Conservation (phyloP, 2,329 filamentous ascomycete genomes). For the Metarhizium anisopliae region DNA sequence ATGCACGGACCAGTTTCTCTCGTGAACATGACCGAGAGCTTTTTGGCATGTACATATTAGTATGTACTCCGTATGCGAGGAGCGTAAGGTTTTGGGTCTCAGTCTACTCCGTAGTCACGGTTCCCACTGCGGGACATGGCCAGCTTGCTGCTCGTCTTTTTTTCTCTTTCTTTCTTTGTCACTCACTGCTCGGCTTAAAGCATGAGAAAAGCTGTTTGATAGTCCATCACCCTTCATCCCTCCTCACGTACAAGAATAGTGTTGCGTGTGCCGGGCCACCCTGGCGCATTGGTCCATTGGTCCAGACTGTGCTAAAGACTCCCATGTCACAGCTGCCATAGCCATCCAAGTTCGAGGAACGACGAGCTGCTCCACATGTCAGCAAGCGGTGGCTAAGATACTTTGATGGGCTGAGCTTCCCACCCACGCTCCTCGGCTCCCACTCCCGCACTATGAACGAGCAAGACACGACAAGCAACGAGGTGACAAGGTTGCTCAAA, state of each 20-base stretch:
- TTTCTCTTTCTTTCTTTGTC: neutral
- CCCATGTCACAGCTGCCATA: neutral
- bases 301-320: neutral
- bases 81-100: neutral
- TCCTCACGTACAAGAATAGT: neutral
- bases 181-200: too few species aligned
- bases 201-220: too few species aligned
- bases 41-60: too few species aligned
- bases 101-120: neutral
- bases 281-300: neutral
- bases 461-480: too few species aligned
- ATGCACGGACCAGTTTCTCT: constrained; percentile 15
- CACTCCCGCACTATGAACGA: neutral
- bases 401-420: neutral
- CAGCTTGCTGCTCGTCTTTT: neutral
- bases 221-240: too few species aligned
- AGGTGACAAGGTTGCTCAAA: too few species aligned
- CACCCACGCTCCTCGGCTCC: neutral
- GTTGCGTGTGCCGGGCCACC: neutral
- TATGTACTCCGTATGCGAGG: neutral
- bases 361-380: neutral
- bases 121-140: neutral
- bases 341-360: neutral
- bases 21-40: neutral
- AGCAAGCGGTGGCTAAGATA: neutral